A percentile compares a stretch with the other conserved stretches of the same genome.
These are phyloP conservation scores for Trametes versicolor DNA, from an alignment of 1,284 basidiomycete genomes.

Conservation along the genomic window DNA sequence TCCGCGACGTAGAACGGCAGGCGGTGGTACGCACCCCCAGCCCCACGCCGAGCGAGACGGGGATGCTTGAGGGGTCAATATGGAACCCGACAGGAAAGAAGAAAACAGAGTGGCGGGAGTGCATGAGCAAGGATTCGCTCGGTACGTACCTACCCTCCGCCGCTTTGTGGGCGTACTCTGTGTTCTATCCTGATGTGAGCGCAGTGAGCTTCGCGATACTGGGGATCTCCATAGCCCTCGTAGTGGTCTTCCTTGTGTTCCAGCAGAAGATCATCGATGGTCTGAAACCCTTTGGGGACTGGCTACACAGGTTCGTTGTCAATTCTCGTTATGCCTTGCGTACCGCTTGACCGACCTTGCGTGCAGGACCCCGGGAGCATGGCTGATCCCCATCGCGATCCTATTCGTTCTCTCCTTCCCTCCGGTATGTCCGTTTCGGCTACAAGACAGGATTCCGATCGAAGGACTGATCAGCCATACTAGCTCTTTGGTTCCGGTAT, in stretches of 20 bases:
- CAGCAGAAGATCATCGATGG: slow-evolving; percentile 62
- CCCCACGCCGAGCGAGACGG: slow-evolving; percentile 43
- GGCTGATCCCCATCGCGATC: slow-evolving; percentile 84
- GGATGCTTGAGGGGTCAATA: slow-evolving; percentile 20
- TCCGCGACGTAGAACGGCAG: slow-evolving; percentile 30
- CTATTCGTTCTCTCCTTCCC: slow-evolving; percentile 83
- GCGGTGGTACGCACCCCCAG: slow-evolving; percentile 48
- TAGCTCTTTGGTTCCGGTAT: slow-evolving; percentile 83
- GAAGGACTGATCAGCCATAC: not conserved
- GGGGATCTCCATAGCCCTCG: slow-evolving; percentile 45
- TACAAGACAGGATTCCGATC: not conserved
- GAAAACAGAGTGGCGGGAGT: slow-evolving; percentile 13
- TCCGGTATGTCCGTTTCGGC: slow-evolving; percentile 55
- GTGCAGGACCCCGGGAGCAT: slow-evolving; percentile 58
- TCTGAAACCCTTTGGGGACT: slow-evolving; percentile 62
- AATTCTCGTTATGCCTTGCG: no score
- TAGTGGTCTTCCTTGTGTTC: slow-evolving; percentile 64
- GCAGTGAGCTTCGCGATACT: slow-evolving; percentile 25
- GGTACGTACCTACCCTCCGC: slow-evolving; percentile 15
- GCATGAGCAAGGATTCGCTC: slow-evolving; percentile 11
- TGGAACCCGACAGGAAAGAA: slow-evolving; percentile 12
- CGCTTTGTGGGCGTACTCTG: no score
- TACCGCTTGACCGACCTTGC: not conserved
- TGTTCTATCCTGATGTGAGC: not conserved
- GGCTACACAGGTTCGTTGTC: slow-evolving; percentile 53